These are phyloP conservation scores for Dentipellis sp. DNA, from an alignment of 768 basidiomycete genomes.

Conservation along the genomic window DNA sequence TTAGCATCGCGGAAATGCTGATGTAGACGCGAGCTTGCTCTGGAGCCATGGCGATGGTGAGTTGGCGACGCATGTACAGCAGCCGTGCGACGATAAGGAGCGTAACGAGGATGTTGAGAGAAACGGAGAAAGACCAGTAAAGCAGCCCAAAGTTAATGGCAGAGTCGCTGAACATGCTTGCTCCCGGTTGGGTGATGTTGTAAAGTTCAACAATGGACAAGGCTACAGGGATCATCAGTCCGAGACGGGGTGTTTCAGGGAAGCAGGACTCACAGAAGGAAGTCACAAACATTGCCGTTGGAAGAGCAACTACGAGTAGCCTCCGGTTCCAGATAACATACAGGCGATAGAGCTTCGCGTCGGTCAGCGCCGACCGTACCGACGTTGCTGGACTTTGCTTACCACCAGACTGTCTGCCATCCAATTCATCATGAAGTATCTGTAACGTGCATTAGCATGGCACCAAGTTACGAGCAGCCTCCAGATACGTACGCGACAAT, in stretches of 20 bases:
- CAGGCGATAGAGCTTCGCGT: constrained; percentile 2
- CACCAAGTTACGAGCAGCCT: neutral
- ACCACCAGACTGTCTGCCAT: constrained; percentile 5
- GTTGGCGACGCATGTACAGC: constrained; percentile 1
- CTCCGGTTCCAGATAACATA: constrained; percentile 5
- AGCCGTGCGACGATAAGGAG: constrained; percentile 6
- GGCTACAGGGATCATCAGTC: neutral
- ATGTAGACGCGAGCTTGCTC: neutral
- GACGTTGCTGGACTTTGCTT: neutral
- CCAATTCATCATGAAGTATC: constrained; percentile 4
- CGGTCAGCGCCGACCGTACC: neutral
- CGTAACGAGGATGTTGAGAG: constrained; percentile 7
- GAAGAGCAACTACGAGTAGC: neutral
- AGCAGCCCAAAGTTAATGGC: constrained; percentile 3
- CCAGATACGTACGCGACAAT: too few species aligned
- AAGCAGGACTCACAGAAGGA: neutral
- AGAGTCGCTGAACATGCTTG: neutral
- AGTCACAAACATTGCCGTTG: neutral
- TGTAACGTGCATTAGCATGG: neutral
- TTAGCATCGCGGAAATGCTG: constrained; percentile 8
- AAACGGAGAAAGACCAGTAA: constrained; percentile 8
- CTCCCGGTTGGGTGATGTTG: neutral
- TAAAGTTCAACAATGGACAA: neutral
- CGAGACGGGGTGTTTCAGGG: neutral
- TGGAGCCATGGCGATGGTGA: neutral